Conservation (phyloP, 768 basidiomycete species). For the Saitozyma sp. region DNA sequence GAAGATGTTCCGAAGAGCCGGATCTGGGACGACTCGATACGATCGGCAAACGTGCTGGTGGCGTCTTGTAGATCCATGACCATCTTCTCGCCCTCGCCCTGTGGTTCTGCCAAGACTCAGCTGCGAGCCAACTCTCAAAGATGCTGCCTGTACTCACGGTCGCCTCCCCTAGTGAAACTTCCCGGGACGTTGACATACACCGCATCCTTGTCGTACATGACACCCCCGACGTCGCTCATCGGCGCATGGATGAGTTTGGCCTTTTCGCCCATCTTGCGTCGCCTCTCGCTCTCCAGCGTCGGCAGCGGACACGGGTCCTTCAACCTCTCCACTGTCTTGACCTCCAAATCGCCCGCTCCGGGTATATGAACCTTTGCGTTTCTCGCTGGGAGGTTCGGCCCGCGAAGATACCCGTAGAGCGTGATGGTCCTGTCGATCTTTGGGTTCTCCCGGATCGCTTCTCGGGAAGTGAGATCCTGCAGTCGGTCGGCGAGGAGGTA, state of each 20-base stretch:
- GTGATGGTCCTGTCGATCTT: slow-evolving; percentile 94
- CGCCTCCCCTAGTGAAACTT: slow-evolving; percentile 74
- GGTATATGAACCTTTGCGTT: slow-evolving; percentile 81
- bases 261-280: slow-evolving; percentile 91
- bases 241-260: slow-evolving; percentile 93
- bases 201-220: slow-evolving; percentile 96
- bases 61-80: slow-evolving; percentile 94
- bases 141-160: slow-evolving; percentile 31
- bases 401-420: slow-evolving; percentile 89
- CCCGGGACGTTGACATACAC: slow-evolving; percentile 98
- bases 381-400: slow-evolving; percentile 57
- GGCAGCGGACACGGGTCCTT: slow-evolving; percentile 97
- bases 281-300: slow-evolving; percentile 79
- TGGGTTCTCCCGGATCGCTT: slow-evolving; percentile 73
- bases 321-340: slow-evolving; percentile 70
- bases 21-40: slow-evolving; percentile 76
- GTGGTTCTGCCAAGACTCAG: slow-evolving; percentile 59
- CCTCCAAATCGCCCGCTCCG: slow-evolving; percentile 84
- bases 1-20: slow-evolving; percentile 80
- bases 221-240: slow-evolving; percentile 97
- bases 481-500: slow-evolving; percentile 93
- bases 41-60: slow-evolving; percentile 75
- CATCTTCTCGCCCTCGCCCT: slow-evolving; percentile 96
- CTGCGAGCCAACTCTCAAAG: not conserved
- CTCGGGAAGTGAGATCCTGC: slow-evolving; percentile 89